These are phyloP conservation scores for Bisporella sp. DNA, from an alignment of 2,329 filamentous ascomycete genomes.

Conservation along the genomic window DNA sequence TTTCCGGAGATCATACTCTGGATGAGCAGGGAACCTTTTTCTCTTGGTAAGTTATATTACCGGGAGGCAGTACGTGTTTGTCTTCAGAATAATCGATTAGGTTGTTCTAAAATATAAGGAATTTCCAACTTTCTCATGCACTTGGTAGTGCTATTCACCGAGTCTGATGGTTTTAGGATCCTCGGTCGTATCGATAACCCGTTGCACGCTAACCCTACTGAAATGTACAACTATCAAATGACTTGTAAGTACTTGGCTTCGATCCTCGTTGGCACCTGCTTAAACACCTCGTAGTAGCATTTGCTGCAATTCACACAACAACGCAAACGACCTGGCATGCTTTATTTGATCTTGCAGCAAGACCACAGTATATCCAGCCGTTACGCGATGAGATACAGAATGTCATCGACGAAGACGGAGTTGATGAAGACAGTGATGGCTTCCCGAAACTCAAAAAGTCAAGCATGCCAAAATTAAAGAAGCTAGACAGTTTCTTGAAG, in stretches of 20 bases:
- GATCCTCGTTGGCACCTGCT: neutral
- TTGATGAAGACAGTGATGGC: constrained; percentile 42
- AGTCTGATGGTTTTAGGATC: neutral
- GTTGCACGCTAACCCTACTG: neutral
- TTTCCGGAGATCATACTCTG: too few relatives aligned
- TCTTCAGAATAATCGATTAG: constrained; percentile 16
- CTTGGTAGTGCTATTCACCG: neutral
- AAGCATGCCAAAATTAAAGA: constrained; percentile 20
- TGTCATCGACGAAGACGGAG: constrained; percentile 30
- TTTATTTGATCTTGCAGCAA: constrained; percentile 44
- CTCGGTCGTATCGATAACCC: neutral
- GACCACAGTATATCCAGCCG: constrained; percentile 35
- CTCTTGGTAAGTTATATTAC: neutral
- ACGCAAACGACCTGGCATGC: constrained; percentile 38
- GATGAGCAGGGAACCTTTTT: neutral
- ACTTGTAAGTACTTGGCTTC: neutral
- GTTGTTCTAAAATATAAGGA: too few relatives aligned
- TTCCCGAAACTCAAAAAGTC: constrained; percentile 24
- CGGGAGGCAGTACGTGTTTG: constrained; percentile 11
- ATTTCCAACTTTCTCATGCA: too few relatives aligned
- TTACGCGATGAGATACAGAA: constrained; percentile 20
- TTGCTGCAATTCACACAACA: constrained; percentile 45
- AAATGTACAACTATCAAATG: neutral
- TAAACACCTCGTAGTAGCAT: neutral
- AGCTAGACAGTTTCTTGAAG: constrained; percentile 36